Conservation (phyloP, 2,329 filamentous ascomycete species). For the Epichloe gansuensis region DNA sequence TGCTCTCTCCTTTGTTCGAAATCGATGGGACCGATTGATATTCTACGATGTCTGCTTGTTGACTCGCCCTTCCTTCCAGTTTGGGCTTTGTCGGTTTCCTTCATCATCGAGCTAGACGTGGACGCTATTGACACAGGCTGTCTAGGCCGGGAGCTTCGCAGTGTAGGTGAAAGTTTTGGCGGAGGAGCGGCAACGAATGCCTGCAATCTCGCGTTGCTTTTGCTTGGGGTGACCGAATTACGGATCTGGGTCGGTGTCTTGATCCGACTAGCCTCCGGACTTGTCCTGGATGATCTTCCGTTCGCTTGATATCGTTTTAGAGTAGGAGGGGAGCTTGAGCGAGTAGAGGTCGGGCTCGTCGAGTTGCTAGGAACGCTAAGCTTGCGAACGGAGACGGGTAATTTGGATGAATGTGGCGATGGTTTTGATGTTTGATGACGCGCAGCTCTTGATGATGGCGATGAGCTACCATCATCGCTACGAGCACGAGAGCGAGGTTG, state of each 20-base stretch:
- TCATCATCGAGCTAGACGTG: constrained; percentile 57
- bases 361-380: constrained; percentile 30
- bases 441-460: constrained; percentile 9
- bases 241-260: constrained; percentile 32
- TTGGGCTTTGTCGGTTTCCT: constrained; percentile 39
- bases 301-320: constrained; percentile 29
- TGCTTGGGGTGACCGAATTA: constrained; percentile 34
- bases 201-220: constrained; percentile 48
- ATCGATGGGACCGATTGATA: constrained; percentile 62
- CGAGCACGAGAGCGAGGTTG: constrained; percentile 36
- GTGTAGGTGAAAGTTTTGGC: constrained; percentile 62
- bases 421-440: constrained; percentile 20
- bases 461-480: constrained; percentile 43
- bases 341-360: constrained; percentile 37
- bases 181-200: constrained; percentile 60
- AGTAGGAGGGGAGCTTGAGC: constrained; percentile 42
- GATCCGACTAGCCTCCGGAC: constrained; percentile 24
- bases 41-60: constrained; percentile 33
- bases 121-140: constrained; percentile 65
- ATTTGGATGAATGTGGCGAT: constrained; percentile 25
- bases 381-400: constrained; percentile 35
- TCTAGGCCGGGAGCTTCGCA: constrained; percentile 71
- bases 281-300: constrained; percentile 26
- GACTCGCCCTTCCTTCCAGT: constrained; percentile 25
- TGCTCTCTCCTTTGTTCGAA: constrained; percentile 71